Conservation (phyloP, 305 asterid genomes). For the Plantago coronopus region DNA sequence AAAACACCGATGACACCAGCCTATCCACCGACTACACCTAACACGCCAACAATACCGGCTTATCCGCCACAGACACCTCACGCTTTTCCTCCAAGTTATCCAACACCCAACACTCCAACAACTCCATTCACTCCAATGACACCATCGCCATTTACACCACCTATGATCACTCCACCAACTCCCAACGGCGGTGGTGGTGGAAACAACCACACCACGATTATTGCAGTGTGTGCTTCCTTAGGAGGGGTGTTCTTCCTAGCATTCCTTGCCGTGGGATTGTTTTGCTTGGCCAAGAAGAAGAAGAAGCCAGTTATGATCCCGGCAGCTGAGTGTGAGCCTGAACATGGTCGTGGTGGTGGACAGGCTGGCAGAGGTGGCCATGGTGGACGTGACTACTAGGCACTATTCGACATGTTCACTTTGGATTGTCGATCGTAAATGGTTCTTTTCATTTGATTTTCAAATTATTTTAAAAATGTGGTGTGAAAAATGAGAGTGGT, state of each 20-base stretch:
- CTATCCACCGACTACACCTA: constrained; percentile 17
- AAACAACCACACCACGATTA: constrained; percentile 28
- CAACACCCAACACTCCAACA: constrained; percentile 6
- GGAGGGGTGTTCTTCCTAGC: constrained; percentile 39
- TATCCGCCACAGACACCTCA: constrained; percentile 16
- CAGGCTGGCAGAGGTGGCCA: too few relatives aligned
- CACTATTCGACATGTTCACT: too few relatives aligned
- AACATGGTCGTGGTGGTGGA: constrained; percentile 12
- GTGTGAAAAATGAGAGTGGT: too few relatives aligned
- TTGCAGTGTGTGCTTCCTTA: constrained; percentile 33
- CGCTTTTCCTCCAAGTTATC: constrained; percentile 15
- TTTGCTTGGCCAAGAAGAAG: constrained; percentile 37
- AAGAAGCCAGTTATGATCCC: constrained; percentile 32
- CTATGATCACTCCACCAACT: constrained; percentile 22
- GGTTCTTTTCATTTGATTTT: too few relatives aligned
- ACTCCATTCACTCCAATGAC: neutral
- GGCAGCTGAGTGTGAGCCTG: constrained; percentile 15
- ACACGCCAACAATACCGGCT: neutral
- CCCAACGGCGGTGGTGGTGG: constrained; percentile 29
- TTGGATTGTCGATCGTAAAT: too few relatives aligned
- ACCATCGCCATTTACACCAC: constrained; percentile 25
- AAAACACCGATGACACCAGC: neutral
- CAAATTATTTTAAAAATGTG: too few relatives aligned
- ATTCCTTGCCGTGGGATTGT: constrained; percentile 34
- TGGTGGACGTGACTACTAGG: too few relatives aligned